Conservation (phyloP, 2,329 filamentous ascomycete genomes). For the Penicillium olsonii region DNA sequence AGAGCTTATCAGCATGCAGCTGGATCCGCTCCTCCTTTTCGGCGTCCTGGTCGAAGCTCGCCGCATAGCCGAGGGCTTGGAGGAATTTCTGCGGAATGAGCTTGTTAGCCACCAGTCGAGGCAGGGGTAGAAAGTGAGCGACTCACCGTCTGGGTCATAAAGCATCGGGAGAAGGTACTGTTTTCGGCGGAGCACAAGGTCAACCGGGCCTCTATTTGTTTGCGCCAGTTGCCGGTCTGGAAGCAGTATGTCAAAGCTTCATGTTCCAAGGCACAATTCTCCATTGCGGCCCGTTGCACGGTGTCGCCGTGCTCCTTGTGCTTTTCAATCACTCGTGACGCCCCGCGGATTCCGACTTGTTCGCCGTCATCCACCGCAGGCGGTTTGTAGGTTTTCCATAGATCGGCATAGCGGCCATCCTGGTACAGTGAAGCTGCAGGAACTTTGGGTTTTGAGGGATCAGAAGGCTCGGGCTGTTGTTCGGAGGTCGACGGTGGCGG, state of each 20-base stretch:
- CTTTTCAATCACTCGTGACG: conserved; percentile 77
- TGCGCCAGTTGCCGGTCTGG: conserved; percentile 66
- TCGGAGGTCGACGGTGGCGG: conserved; percentile 23
- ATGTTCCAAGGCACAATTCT: conserved; percentile 91
- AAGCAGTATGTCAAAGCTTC: conserved; percentile 82
- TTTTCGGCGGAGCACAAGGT: conserved; percentile 82
- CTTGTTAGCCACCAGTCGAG: background rate
- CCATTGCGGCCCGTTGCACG: conserved; percentile 79
- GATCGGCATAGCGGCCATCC: conserved; percentile 75
- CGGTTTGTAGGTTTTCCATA: conserved; percentile 90
- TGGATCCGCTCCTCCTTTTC: conserved; percentile 85
- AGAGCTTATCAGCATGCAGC: conserved; percentile 91
- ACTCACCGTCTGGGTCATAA: conserved; percentile 78
- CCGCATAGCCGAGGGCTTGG: conserved; percentile 84
- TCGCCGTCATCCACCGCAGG: conserved; percentile 66
- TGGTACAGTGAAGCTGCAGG: conserved; percentile 60
- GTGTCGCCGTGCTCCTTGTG: conserved; percentile 79
- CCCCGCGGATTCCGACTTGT: conserved; percentile 69
- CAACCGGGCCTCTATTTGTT: conserved; percentile 56
- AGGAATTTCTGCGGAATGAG: conserved; percentile 69
- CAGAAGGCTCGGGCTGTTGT: conserved; percentile 21
- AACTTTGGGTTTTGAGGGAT: conserved; percentile 37
- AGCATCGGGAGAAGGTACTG: conserved; percentile 79
- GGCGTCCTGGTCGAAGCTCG: conserved; percentile 62
- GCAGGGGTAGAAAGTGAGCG: background rate